phyloP scores from a whole-genome alignment of 208 protist species.

The Leptomonas pyrrhocoris region DNA sequence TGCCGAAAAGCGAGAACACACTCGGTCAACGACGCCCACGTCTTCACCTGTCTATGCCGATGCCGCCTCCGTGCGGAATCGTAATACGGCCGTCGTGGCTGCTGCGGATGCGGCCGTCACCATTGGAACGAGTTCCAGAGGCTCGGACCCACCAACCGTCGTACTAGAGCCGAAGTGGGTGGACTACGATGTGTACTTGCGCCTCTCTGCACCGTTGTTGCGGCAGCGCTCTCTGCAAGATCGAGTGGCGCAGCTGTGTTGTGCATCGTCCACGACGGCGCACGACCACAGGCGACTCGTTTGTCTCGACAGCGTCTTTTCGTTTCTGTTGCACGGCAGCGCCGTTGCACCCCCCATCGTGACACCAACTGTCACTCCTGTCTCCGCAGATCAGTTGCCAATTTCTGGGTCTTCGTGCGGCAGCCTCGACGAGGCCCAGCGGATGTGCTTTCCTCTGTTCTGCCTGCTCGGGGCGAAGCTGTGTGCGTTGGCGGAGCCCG shows the following conservation, averaged over 20 bases:
- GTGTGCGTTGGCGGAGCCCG: constrained; percentile 23
- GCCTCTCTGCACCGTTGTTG: constrained; percentile 7
- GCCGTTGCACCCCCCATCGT: background rate
- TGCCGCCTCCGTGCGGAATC: constrained; percentile 1
- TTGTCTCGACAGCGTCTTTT: constrained; percentile 27
- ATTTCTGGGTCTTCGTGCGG: background rate
- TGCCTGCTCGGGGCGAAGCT: constrained; percentile 22
- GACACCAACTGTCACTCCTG: background rate
- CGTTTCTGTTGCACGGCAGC: constrained; percentile 38
- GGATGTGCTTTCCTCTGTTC: constrained; percentile 27
- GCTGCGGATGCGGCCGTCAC: too few relatives aligned
- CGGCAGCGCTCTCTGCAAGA: constrained; percentile 29
- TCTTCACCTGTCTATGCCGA: background rate
- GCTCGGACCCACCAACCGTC: background rate
- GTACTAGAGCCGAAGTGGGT: constrained; percentile 17
- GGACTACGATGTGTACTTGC: constrained; percentile 19
- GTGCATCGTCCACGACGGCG: background rate
- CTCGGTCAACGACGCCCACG: background rate
- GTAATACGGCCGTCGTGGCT: too few relatives aligned
- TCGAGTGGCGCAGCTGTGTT: constrained; percentile 27
- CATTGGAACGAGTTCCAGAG: background rate
- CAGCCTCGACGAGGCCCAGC: constrained; percentile 15
- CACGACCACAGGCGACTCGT: background rate
- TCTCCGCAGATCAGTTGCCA: background rate
- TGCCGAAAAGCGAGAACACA: background rate